Evolutionary conservation across 331 rosid species (phyloP).

Genomic region (Arachis monticola): DNA sequence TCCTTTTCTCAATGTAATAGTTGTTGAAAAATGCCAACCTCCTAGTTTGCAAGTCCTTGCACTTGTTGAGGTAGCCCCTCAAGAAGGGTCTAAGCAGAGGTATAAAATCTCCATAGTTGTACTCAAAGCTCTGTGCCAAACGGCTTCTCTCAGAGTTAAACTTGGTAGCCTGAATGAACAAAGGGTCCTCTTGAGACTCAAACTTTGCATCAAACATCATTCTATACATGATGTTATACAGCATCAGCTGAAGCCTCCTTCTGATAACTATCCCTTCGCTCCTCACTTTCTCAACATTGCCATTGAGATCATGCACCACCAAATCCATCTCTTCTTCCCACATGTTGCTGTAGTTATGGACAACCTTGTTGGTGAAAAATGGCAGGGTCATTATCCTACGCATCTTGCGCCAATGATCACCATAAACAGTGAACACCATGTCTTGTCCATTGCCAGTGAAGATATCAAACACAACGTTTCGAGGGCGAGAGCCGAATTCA

Average conservation of each 20-base stretch:
- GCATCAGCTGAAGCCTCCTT: conserved; percentile 69
- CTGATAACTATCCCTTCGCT: conserved; percentile 66
- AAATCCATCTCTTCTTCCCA: conserved; percentile 86
- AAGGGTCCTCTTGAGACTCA: conserved; percentile 79
- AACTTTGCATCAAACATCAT: conserved; percentile 91
- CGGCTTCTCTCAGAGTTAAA: conserved; percentile 81
- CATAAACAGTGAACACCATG: conserved; percentile 81
- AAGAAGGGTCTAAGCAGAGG: conserved; percentile 79
- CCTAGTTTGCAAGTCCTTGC: conserved; percentile 70
- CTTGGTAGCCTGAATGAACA: conserved; percentile 70
- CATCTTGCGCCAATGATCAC: conserved; percentile 93
- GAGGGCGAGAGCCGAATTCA: conserved; percentile 78
- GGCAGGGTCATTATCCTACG: conserved; percentile 83
- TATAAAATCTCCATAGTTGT: conserved; percentile 80
- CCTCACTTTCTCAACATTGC: conserved; percentile 39
- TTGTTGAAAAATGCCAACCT: conserved; percentile 73
- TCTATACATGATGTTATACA: conserved; percentile 81
- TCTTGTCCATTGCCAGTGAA: conserved; percentile 87
- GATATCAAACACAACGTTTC: conserved; percentile 77
- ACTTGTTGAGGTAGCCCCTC: conserved; percentile 72
- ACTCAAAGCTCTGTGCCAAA: conserved; percentile 82
- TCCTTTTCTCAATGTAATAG: conserved; percentile 61
- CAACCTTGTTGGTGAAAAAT: conserved; percentile 86
- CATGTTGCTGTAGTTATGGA: conserved; percentile 68
- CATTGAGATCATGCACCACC: conserved; percentile 61